Evolutionary conservation across 2,329 filamentous ascomycete genomes (phyloP).

Genomic region (Xylariaceae sp.): DNA sequence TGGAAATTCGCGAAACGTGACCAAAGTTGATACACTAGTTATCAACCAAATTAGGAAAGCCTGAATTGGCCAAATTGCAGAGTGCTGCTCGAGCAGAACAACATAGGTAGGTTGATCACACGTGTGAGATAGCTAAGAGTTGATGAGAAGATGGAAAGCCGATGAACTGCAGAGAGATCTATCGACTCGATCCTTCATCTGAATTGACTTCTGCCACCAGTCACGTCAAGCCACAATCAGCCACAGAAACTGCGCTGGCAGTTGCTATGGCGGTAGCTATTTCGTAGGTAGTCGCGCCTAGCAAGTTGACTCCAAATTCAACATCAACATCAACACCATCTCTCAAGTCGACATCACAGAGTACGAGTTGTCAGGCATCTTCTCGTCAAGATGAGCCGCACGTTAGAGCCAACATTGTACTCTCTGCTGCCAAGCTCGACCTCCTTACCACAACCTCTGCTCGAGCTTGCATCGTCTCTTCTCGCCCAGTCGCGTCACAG

Average conservation of each 20-base stretch:
- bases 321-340: neutral
- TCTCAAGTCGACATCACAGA: neutral
- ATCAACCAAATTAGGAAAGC: too few species aligned
- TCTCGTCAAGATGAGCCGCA: conserved; percentile 57
- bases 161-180: neutral
- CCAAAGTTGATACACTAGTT: too few species aligned
- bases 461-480: conserved; percentile 66
- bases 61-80: too few species aligned
- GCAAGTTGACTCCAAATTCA: neutral
- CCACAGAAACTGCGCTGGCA: neutral
- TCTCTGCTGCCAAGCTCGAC: conserved; percentile 68
- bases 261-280: too few species aligned
- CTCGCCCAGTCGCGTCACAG: conserved; percentile 75
- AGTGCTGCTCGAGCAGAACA: too few species aligned
- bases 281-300: too few species aligned
- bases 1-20: too few species aligned
- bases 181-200: neutral
- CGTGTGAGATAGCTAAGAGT: neutral
- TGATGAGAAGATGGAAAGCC: neutral
- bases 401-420: conserved; percentile 67
- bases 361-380: neutral
- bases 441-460: conserved; percentile 61
- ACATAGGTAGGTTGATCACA: neutral
- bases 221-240: neutral
- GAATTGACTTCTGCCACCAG: neutral